These are phyloP conservation scores for Zygosaccharomyces pseudobailii DNA, from an alignment of 1,139 yeast species.

Conservation along the genomic window DNA sequence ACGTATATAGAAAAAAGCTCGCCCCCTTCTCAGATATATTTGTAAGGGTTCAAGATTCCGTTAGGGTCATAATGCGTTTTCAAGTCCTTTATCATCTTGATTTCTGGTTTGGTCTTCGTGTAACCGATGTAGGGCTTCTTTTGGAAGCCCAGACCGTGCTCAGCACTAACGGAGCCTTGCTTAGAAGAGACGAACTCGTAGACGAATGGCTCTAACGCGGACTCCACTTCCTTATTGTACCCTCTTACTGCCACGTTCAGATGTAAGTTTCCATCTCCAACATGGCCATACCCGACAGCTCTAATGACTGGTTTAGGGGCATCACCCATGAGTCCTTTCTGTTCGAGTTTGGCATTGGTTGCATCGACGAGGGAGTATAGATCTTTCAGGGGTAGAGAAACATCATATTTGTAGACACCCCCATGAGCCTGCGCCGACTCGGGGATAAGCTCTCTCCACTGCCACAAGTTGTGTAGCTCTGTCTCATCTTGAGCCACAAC, in stretches of 20 bases:
- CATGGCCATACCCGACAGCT: constrained; percentile 92
- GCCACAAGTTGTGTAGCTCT: constrained; percentile 78
- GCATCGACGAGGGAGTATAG: constrained; percentile 79
- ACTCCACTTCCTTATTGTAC: constrained; percentile 72
- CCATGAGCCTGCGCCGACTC: constrained; percentile 84
- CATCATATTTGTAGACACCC: constrained; percentile 96
- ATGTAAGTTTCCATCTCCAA: constrained; percentile 95
- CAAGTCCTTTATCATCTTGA: constrained; percentile 66
- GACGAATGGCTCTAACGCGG: constrained; percentile 82
- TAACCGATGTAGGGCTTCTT: constrained; percentile 85
- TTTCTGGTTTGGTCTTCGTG: constrained; percentile 67
- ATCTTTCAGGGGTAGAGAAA: constrained; percentile 75
- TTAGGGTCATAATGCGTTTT: constrained; percentile 85
- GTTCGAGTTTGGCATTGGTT: constrained; percentile 52
- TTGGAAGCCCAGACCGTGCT: constrained; percentile 95
- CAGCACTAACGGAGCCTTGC: constrained; percentile 90
- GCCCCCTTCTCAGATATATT: constrained; percentile 45
- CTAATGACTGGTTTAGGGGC: constrained; percentile 63
- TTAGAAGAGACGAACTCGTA: constrained; percentile 80
- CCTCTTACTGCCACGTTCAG: constrained; percentile 86
- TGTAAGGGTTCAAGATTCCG: constrained; percentile 87
- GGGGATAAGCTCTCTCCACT: constrained; percentile 91
- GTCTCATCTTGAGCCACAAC: constrained; percentile 94
- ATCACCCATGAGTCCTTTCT: constrained; percentile 61
- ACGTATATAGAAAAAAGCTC: not conserved